Percentiles rank a stretch among this genome's conserved stretches.
Evolutionary conservation across 805 yeast genomes (phyloP).

Genomic region (Hanseniaspora meyeri): DNA sequence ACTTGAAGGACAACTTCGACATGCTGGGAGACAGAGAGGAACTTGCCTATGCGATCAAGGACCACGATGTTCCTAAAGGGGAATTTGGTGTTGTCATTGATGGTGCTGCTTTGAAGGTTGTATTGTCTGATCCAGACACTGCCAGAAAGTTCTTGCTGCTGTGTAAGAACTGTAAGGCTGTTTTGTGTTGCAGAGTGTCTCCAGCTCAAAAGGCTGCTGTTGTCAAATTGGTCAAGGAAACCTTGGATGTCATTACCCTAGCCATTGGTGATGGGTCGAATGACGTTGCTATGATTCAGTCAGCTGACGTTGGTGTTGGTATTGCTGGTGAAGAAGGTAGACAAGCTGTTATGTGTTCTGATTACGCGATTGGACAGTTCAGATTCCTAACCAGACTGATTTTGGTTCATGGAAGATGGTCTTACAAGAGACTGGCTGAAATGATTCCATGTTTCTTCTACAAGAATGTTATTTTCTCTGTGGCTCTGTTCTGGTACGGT

Average conservation of each 20-base stretch:
- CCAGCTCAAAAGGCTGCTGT: slow-evolving; percentile 84
- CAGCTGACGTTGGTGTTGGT: slow-evolving; percentile 80
- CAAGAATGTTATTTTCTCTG: slow-evolving; percentile 63
- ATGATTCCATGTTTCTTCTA: slow-evolving; percentile 75
- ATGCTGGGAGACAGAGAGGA: slow-evolving; percentile 51
- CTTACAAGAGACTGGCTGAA: slow-evolving; percentile 67
- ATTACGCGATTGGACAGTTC: slow-evolving; percentile 76
- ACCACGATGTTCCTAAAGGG: slow-evolving; percentile 57
- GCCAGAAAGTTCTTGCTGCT: slow-evolving; percentile 51
- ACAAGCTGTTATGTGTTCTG: slow-evolving; percentile 81
- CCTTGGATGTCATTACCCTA: slow-evolving; percentile 67
- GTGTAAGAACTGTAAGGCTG: slow-evolving; percentile 72
- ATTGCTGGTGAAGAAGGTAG: slow-evolving; percentile 88
- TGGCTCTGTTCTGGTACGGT: slow-evolving; percentile 73
- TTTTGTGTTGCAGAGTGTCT: slow-evolving; percentile 75
- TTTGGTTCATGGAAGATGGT: slow-evolving; percentile 77
- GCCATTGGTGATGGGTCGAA: slow-evolving; percentile 86
- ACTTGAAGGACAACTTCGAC: slow-evolving; percentile 42
- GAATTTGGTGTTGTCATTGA: slow-evolving; percentile 62
- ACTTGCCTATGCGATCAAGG: slow-evolving; percentile 38
- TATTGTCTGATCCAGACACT: slow-evolving; percentile 34
- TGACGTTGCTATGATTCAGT: slow-evolving; percentile 84
- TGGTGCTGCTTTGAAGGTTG: slow-evolving; percentile 61
- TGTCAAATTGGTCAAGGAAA: slow-evolving; percentile 61
- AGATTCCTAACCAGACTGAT: slow-evolving; percentile 55